Evolutionary conservation across 73 alveolate genomes (phyloP).

Genomic region (Blepharisma stoltei): DNA sequence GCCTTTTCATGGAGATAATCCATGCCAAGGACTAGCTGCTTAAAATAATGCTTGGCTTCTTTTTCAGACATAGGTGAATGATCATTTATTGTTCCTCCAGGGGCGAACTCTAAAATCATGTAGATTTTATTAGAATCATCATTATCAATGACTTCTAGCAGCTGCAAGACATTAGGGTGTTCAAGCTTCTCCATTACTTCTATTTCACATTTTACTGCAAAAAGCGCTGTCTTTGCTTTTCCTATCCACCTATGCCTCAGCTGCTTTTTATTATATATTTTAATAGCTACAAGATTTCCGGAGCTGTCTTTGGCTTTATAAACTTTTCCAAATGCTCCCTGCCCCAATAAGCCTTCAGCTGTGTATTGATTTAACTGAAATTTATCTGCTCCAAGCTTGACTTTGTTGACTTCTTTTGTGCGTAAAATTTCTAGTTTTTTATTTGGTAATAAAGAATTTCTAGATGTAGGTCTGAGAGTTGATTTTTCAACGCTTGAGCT

Average conservation of each 20-base stretch:
- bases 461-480: no score
- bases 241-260: slow-evolving; percentile 38
- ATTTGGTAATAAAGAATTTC: no score
- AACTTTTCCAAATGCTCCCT: slow-evolving; percentile 53
- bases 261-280: slow-evolving; percentile 11
- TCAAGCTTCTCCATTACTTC: slow-evolving; percentile 74
- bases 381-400: no score
- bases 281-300: slow-evolving; percentile 20
- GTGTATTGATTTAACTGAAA: slow-evolving; percentile 37
- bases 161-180: slow-evolving; percentile 63
- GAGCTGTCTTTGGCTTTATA: slow-evolving; percentile 33
- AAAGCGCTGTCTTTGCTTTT: slow-evolving; percentile 44
- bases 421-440: no score
- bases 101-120: slow-evolving; percentile 63
- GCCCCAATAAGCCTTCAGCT: slow-evolving; percentile 30
- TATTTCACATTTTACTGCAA: slow-evolving; percentile 53
- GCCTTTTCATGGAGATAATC: slow-evolving; percentile 46
- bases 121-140: slow-evolving; percentile 60
- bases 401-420: no score
- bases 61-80: slow-evolving; percentile 36
- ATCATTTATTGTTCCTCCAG: slow-evolving; percentile 54
- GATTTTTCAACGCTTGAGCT: no score
- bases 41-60: slow-evolving; percentile 29
- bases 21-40: slow-evolving; percentile 37
- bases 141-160: slow-evolving; percentile 75